Base-by-base conservation (phyloP, 805 yeast species). In the Saturnispora quitensis region DNA sequence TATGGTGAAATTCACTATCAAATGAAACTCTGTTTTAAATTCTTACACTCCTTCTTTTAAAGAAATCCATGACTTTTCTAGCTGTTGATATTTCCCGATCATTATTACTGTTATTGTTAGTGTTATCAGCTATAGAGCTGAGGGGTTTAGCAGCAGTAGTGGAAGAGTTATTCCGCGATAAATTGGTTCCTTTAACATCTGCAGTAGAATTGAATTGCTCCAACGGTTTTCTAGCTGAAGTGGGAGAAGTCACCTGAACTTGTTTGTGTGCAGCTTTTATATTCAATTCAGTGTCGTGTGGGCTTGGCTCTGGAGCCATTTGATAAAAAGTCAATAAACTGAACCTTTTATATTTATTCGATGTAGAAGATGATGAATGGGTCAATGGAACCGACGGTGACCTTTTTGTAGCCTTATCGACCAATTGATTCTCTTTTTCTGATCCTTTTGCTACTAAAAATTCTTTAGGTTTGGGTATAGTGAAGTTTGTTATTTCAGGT, bases 1-100 rank as follows among this genome's bases (percentile, higher is more conserved):
- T 38, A 18, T 36, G 42, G 13, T 8, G 4, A 18, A 7, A 38
- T 18, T 7, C 3, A 10, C 25, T 6, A 10, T 20, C 9, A 35
- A 38, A 13, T 18, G 5, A 38, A 38, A 18, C 13, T 17, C 12
- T 18, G n/a, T 10, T n/a, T 24, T 53, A 68, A 33, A 68, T 68
- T 56, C 73, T 64, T 51, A 68, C 64, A 59, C 72, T 79, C 68
- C 87, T 77, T 67, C 90, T 76, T 63, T 83, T 83, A 71, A 84
- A 84, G 64, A 84, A 84, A 64, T 84, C 90, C 76, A 84, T 79
- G 9, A 84, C 89, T 60, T 80, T 81, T 62, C 82, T 80, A 5
- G 93, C 89, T 2, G 93, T 84, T 46, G 89, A 82, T 20, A 81
- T 80, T 58, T 82, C 87, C 58, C 76, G 80, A 55, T 71, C 65